phyloP scores from a whole-genome alignment of 805 yeast species.

The Monosporozyma servazzii region DNA sequence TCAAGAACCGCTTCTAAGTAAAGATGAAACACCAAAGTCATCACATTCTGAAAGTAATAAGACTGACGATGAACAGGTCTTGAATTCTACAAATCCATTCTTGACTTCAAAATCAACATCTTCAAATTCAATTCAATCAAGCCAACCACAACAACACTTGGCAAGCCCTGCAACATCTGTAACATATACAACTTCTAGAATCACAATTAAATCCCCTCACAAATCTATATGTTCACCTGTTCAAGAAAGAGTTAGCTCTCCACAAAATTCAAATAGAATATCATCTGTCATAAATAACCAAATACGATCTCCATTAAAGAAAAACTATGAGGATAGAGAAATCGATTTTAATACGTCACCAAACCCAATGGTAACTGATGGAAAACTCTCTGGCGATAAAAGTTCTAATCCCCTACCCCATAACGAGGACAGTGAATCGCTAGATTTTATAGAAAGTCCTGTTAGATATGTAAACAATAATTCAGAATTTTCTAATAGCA shows the following conservation, averaged over 20 bases:
- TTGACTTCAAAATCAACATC: background rate
- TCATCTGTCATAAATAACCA: slow-evolving; percentile 28
- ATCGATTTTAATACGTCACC: slow-evolving; percentile 3
- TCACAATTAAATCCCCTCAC: slow-evolving; percentile 27
- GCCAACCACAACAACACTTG: background rate
- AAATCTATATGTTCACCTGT: slow-evolving; percentile 6
- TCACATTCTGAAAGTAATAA: background rate
- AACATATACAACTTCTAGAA: slow-evolving; percentile 30
- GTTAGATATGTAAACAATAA: background rate
- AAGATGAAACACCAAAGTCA: background rate
- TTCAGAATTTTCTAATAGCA: background rate
- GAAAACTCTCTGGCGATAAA: background rate
- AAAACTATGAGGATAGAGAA: slow-evolving; percentile 4
- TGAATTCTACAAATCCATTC: background rate
- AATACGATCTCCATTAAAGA: slow-evolving; percentile 26
- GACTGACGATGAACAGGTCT: background rate
- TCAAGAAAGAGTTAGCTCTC: slow-evolving; percentile 2
- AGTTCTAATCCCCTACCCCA: background rate
- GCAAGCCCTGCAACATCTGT: slow-evolving; percentile 28
- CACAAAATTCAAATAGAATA: slow-evolving; percentile 23
- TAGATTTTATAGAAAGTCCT: slow-evolving; percentile 1
- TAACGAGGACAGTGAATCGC: background rate
- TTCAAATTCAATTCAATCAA: background rate
- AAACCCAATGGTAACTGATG: background rate
- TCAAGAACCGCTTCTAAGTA: background rate